A percentile compares a stretch with the other conserved stretches of the same genome.
These are phyloP conservation scores for Ocimum tenuiflorum DNA, from an alignment of 257 asterid species.

Conservation along the genomic window DNA sequence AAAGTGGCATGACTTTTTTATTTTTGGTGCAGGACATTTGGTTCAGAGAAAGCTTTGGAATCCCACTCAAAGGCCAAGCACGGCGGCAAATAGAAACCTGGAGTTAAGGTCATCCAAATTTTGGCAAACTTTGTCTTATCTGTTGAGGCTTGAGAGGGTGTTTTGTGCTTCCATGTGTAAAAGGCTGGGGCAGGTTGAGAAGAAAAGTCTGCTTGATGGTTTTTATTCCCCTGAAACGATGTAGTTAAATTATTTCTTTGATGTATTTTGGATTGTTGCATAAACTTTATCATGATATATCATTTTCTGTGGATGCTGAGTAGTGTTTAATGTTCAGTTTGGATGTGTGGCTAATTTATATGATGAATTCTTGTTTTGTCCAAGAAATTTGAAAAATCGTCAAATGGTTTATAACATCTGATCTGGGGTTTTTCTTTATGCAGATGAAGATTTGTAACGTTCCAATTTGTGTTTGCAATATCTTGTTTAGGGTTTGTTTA, in stretches of 20 bases:
- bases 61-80: conserved; percentile 87
- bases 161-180: conserved; percentile 6
- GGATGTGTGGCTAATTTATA: no score
- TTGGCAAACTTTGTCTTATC: neutral
- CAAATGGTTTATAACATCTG: no score
- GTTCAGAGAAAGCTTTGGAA: conserved; percentile 58
- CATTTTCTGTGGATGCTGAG: no score
- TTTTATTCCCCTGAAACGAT: neutral
- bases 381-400: no score
- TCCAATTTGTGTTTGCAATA: no score
- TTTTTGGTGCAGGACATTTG: conserved; percentile 40
- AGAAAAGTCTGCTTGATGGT: neutral
- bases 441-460: no score
- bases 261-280: conserved; percentile 8
- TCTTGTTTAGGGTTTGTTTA: no score
- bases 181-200: neutral
- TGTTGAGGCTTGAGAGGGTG: neutral
- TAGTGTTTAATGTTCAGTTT: no score
- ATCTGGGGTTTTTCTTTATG: no score
- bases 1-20: neutral
- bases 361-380: no score
- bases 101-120: neutral
- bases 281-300: neutral
- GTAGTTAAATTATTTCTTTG: neutral
- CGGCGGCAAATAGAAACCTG: conserved; percentile 35